Conservation (phyloP, 1,284 basidiomycete species). For the Prillingera fragicola region DNA sequence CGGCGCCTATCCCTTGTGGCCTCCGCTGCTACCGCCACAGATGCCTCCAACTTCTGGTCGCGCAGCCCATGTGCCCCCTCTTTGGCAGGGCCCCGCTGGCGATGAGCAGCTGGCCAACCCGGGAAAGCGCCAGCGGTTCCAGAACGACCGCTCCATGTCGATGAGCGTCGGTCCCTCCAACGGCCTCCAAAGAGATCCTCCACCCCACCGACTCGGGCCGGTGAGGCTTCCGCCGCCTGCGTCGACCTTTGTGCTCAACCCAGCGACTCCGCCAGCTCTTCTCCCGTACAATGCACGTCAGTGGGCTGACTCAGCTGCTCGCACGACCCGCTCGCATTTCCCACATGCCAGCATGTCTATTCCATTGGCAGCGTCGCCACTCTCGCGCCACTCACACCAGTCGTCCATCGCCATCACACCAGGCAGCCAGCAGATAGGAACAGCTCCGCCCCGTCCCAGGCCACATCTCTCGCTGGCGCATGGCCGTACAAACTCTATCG, state of each 20-base stretch:
- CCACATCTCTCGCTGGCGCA: conserved; percentile 3
- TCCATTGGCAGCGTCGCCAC: conserved; percentile 9
- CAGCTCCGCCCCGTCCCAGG: background rate
- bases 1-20: conserved; percentile 12
- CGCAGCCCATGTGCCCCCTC: background rate
- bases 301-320: conserved; percentile 13
- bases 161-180: too few relatives aligned
- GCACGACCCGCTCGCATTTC: conserved; percentile 13
- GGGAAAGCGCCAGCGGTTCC: conserved; percentile 5
- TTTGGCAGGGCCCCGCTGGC: background rate
- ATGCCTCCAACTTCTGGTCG: background rate
- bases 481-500: conserved; percentile 1
- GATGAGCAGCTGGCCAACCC: conserved; percentile 2
- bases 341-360: conserved; percentile 11
- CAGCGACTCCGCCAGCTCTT: background rate
- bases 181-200: too few relatives aligned
- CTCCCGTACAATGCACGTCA: conserved; percentile 1
- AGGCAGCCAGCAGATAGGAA: background rate
- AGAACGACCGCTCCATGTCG: background rate
- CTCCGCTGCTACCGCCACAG: background rate
- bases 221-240: background rate
- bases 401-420: background rate
- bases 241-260: background rate
- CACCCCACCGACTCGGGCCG: background rate
- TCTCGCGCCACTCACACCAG: background rate